Percentiles rank a stretch among this genome's conserved stretches.
Evolutionary conservation across 2,329 filamentous ascomycete species (phyloP).

Genomic region (Aspergillus bombycis): DNA sequence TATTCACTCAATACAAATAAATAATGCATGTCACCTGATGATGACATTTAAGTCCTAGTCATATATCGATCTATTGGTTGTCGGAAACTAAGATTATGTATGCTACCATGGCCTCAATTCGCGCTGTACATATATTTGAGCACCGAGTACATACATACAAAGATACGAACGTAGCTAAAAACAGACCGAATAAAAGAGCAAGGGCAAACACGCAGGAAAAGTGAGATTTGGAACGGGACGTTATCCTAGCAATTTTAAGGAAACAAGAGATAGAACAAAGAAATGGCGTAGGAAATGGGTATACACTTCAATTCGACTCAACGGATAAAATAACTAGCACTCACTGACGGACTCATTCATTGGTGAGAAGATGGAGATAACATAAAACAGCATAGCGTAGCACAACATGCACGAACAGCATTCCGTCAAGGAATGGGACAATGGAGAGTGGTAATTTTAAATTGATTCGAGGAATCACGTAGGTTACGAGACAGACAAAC

Average conservation of each 20-base stretch:
- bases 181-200: neutral
- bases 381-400: neutral
- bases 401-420: neutral
- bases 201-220: neutral
- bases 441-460: neutral
- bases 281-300: slow-evolving; percentile 13
- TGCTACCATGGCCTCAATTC: neutral
- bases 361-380: neutral
- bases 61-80: neutral
- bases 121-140: neutral
- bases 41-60: neutral
- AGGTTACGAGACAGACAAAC: neutral
- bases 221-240: neutral
- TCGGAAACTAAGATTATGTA: neutral
- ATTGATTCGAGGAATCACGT: neutral
- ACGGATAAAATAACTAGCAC: slow-evolving; percentile 2
- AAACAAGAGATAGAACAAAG: slow-evolving; percentile 56
- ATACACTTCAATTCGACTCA: slow-evolving; percentile 14
- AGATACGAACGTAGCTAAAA: neutral
- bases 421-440: slow-evolving; percentile 12
- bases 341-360: neutral
- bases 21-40: neutral
- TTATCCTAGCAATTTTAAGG: neutral
- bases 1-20: slow-evolving; percentile 1
- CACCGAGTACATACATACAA: neutral